These are phyloP conservation scores for Yamadazyma sp. DNA, from an alignment of 1,139 yeast species.

Conservation along the genomic window DNA sequence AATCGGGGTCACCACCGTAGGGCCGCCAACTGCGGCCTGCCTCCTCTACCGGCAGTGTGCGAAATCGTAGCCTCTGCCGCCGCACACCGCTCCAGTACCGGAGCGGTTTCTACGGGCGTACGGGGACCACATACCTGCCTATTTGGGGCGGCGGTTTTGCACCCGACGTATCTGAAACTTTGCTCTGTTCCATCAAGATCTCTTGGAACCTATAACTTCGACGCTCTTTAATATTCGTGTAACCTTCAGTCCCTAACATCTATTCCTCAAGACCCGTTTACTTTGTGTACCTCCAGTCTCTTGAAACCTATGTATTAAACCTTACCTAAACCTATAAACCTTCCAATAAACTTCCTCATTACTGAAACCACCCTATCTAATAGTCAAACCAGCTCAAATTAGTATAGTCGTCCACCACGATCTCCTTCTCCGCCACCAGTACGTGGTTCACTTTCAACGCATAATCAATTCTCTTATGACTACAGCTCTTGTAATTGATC, in stretches of 20 bases:
- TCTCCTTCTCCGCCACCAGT: slow-evolving; percentile 9
- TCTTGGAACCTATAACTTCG: no score
- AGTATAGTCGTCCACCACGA: slow-evolving; percentile 15
- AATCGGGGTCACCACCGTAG: background rate
- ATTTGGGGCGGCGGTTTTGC: background rate
- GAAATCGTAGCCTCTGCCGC: no score
- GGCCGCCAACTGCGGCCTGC: background rate
- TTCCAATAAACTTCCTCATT: background rate
- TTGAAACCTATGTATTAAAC: no score
- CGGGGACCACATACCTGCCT: background rate
- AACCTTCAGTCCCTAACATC: no score
- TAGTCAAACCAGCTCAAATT: slow-evolving; percentile 20
- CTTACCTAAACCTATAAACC: slow-evolving; percentile 2
- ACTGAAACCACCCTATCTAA: slow-evolving; percentile 1
- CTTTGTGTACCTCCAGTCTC: no score
- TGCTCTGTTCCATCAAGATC: no score
- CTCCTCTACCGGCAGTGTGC: no score
- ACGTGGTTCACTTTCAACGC: slow-evolving; percentile 8
- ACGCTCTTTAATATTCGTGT: no score
- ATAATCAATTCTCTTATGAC: slow-evolving; percentile 7
- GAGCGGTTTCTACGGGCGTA: slow-evolving; percentile 2
- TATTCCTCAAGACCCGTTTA: no score
- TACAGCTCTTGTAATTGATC: slow-evolving; percentile 1
- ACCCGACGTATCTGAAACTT: background rate
- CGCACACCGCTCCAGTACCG: background rate